Conservation (phyloP, 768 basidiomycete species). For the Phaffia tasmanica region DNA sequence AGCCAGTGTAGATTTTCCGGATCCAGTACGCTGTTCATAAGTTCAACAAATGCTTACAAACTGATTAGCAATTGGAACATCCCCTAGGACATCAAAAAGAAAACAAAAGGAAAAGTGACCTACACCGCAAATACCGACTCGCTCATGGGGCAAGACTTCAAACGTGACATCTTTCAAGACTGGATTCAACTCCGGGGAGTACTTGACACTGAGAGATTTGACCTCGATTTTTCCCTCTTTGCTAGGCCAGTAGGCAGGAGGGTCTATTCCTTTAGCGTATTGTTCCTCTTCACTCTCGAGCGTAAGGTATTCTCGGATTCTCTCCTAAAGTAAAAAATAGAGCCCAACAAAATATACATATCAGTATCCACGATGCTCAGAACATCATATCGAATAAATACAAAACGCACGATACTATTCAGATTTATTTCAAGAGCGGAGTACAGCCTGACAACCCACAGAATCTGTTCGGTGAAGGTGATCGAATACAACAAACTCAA, state of each 20-base stretch:
- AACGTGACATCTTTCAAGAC: slow-evolving; percentile 40
- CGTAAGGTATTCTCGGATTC: slow-evolving; percentile 30
- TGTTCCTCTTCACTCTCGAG: slow-evolving; percentile 32
- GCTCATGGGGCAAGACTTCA: slow-evolving; percentile 38
- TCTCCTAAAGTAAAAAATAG: slow-evolving; percentile 28
- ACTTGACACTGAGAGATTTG: slow-evolving; percentile 36
- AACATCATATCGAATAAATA: slow-evolving; percentile 26
- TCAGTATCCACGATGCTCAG: slow-evolving; percentile 24
- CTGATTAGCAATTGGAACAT: no score
- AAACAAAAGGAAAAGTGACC: slow-evolving; percentile 12
- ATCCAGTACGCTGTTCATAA: slow-evolving; percentile 12
- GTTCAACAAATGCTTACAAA: no score
- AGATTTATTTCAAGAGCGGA: slow-evolving; percentile 28
- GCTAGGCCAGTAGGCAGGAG: slow-evolving; percentile 41
- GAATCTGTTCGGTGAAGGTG: slow-evolving; percentile 39
- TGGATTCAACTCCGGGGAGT: slow-evolving; percentile 31
- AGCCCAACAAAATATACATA: background rate
- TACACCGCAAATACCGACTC: slow-evolving; percentile 39
- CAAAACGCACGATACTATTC: slow-evolving; percentile 23
- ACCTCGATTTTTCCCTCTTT: slow-evolving; percentile 37
- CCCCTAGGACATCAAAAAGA: background rate
- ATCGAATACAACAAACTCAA: slow-evolving; percentile 32
- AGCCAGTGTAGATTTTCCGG: slow-evolving; percentile 39
- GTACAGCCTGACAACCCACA: slow-evolving; percentile 42
- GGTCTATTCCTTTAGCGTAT: slow-evolving; percentile 33